Percentiles rank a stretch among this genome's conserved stretches.
phyloP scores from a whole-genome alignment of 106 monocot genomes.

The Agapanthus africanus region DNA sequence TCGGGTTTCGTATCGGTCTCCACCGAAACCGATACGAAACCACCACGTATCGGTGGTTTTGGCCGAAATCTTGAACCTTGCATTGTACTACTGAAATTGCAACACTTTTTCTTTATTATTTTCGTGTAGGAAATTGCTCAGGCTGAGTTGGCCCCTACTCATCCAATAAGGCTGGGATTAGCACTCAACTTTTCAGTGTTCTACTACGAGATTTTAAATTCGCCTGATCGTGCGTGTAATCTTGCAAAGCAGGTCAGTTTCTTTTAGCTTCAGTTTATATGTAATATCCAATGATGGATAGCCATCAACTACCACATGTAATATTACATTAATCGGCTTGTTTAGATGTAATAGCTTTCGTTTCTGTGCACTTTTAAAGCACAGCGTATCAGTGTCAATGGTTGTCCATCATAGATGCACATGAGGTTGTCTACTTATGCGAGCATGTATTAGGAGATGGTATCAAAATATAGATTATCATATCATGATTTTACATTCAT shows the following conservation, averaged over 20 bases:
- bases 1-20: too few species aligned
- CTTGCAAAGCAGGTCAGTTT: constrained; percentile 6
- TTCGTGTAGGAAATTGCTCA: constrained; percentile 4
- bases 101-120: not conserved
- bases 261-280: not conserved
- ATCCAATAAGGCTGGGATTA: not conserved
- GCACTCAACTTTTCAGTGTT: too few species aligned
- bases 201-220: constrained; percentile 7
- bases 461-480: too few species aligned
- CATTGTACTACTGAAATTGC: not conserved
- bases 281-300: too few species aligned
- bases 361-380: not conserved
- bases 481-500: too few species aligned
- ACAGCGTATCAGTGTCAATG: not conserved
- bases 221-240: constrained; percentile 3
- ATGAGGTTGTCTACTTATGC: not conserved
- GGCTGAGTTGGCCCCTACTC: not conserved
- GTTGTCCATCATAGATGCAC: not conserved
- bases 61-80: too few species aligned
- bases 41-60: too few species aligned
- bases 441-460: not conserved
- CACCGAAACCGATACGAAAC: too few species aligned
- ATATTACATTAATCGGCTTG: not conserved
- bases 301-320: too few species aligned
- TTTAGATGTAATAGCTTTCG: not conserved